Evolutionary conservation across 306 rosid genomes (phyloP).

Genomic region (Leucaena leucocephala): DNA sequence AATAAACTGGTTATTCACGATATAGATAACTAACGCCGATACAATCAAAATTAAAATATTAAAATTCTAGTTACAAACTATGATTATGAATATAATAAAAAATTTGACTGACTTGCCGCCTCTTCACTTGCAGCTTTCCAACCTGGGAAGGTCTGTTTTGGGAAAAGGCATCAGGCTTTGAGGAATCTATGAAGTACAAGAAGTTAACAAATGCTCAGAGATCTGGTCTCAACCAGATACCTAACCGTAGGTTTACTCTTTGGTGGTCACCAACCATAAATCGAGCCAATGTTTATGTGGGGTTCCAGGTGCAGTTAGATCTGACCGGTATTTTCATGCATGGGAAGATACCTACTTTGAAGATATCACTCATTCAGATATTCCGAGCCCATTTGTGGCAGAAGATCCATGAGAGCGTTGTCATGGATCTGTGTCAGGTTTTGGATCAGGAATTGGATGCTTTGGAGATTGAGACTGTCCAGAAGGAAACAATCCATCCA

Average conservation of each 20-base stretch:
- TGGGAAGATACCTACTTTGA: constrained; percentile 97
- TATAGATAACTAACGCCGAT: background rate
- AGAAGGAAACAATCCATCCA: constrained; percentile 98
- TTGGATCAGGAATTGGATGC: constrained; percentile 99
- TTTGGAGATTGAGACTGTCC: constrained; percentile 96
- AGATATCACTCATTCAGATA: constrained; percentile 94
- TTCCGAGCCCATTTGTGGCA: constrained; percentile 99
- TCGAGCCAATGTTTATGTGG: constrained; percentile 97
- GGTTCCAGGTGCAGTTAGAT: constrained; percentile 99
- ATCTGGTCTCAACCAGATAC: constrained; percentile 99
- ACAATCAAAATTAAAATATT: background rate
- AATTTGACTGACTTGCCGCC: constrained; percentile 26
- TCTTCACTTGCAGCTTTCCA: constrained; percentile 33
- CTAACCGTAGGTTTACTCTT: constrained; percentile 98
- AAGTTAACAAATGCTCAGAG: constrained; percentile 99
- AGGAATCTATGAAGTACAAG: constrained; percentile 99
- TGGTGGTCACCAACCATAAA: constrained; percentile 99
- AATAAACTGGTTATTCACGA: background rate
- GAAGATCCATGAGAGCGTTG: constrained; percentile 99
- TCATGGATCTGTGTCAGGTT: constrained; percentile 99
- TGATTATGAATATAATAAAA: background rate
- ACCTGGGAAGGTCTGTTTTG: constrained; percentile 44
- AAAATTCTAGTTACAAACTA: background rate
- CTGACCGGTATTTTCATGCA: constrained; percentile 99
- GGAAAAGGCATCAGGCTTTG: constrained; percentile 99